Percentiles rank a stretch among this genome's conserved stretches.
Conservation (phyloP, 345 rosid genomes). For the Linum usitatissimum region DNA sequence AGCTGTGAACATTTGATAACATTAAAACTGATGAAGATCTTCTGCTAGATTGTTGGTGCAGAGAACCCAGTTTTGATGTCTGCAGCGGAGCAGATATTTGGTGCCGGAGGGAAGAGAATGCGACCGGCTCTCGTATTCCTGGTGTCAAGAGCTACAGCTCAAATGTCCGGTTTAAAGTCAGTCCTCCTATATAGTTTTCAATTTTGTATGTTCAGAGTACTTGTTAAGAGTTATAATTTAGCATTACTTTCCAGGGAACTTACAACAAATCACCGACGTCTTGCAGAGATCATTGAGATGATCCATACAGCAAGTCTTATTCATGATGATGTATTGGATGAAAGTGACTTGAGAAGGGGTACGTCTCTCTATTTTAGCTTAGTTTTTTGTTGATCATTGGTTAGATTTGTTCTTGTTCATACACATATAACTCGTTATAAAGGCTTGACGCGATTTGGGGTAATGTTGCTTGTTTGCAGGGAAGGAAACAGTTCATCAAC, state of each 20-base stretch:
- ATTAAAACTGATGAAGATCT: slow-evolving; percentile 27
- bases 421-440: neutral
- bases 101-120: slow-evolving; percentile 99
- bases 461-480: slow-evolving; percentile 28
- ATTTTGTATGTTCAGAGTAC: neutral
- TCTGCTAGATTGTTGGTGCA: slow-evolving; percentile 83
- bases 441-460: neutral
- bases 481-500: slow-evolving; percentile 75
- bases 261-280: slow-evolving; percentile 64
- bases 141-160: slow-evolving; percentile 87
- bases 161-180: slow-evolving; percentile 62
- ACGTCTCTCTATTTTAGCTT: neutral
- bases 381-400: too few species aligned
- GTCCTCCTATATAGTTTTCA: slow-evolving; percentile 19
- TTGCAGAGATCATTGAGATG: slow-evolving; percentile 98
- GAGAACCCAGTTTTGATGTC: slow-evolving; percentile 91
- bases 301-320: slow-evolving; percentile 98
- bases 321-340: slow-evolving; percentile 91
- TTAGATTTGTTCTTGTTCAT: neutral
- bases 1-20: neutral
- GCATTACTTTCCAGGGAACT: slow-evolving; percentile 48
- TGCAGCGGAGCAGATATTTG: slow-evolving; percentile 91
- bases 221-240: slow-evolving; percentile 8
- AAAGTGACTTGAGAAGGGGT: slow-evolving; percentile 95
- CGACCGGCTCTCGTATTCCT: slow-evolving; percentile 92